Conservation (phyloP, 2,329 filamentous ascomycete species). For the Peltaster fructicola region DNA sequence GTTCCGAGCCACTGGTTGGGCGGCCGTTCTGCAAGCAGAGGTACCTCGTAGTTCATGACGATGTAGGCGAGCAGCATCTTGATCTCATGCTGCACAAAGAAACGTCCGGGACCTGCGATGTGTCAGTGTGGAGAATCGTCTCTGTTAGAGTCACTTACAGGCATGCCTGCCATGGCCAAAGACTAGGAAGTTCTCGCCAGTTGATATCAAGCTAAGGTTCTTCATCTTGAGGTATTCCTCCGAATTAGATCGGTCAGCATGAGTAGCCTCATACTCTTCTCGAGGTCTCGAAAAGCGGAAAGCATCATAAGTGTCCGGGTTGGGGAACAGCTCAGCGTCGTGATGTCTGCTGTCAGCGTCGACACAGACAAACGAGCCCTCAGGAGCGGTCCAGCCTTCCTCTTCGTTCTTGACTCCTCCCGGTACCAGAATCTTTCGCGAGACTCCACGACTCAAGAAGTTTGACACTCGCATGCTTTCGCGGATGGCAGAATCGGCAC, state of each 20-base stretch:
- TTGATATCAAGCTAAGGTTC: constrained; percentile 11
- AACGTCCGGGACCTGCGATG: constrained; percentile 20
- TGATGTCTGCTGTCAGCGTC: constrained; percentile 11
- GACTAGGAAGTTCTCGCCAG: constrained; percentile 14
- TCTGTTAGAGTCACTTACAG: constrained; percentile 10
- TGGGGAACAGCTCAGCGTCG: constrained; percentile 14
- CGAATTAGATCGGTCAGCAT: constrained; percentile 3
- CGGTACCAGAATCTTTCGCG: constrained; percentile 12
- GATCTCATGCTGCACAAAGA: constrained; percentile 20
- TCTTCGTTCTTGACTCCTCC: constrained; percentile 11
- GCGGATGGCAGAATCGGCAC: constrained; percentile 15
- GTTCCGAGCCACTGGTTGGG: constrained; percentile 10
- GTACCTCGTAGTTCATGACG: constrained; percentile 22
- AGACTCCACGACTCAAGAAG: constrained; percentile 9
- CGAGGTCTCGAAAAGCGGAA: constrained; percentile 15
- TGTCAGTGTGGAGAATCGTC: constrained; percentile 1
- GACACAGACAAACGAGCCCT: constrained; percentile 8
- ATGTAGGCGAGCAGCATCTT: constrained; percentile 22
- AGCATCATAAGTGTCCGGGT: constrained; percentile 14
- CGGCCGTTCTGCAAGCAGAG: constrained; percentile 13
- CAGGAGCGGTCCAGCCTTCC: constrained; percentile 11
- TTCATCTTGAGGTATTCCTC: constrained; percentile 10
- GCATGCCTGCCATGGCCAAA: constrained; percentile 17
- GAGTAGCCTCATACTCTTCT: constrained; percentile 9
- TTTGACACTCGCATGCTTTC: constrained; percentile 16